Base-by-base conservation (phyloP, 2,329 filamentous ascomycete species). In the Fusarium cicatricum region DNA sequence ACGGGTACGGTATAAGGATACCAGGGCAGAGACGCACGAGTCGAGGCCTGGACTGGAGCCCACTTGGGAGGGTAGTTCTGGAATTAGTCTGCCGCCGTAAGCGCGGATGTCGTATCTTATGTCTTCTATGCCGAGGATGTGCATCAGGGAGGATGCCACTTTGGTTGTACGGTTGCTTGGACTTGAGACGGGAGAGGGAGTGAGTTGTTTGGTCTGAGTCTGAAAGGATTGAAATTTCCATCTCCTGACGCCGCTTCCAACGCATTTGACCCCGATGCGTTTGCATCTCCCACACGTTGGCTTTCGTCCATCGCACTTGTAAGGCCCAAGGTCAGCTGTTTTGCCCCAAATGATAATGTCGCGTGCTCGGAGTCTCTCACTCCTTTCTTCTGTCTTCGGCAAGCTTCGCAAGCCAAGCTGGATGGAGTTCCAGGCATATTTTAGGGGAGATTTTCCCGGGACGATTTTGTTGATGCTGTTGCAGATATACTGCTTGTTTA, bases 41-140 rank as follows among this genome's bases (percentile, higher is more conserved):
- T 68, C 65, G 1, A 68, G 50, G 5, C 50, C 48, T 2, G 53
- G 23, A 9, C 33, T 64, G 11, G 38, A 53, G 1, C 65, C 65
- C 2, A 68, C 31, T 0, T 62, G 65, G 0, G 53, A 36, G 1
- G 63, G 61, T 0, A 68, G 46, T 4, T 68, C 65, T 1, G 56
- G 37, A 0, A 68, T 39, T 11, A 65, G 34, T 38, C 46, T 56
- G 1, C 61, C 63, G 0, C 65, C 65, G 4, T 64, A 64, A 0
- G 59, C 43, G 1, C 65, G 63, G 2, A 68, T 53, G 14, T 68
- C 58, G 8, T 60, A 68, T 15, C 65, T 52, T 14, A 56, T 42
- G 37, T 68, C 65, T 4, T 68, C 53, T 0, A 60, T 57, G 5
- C 50, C 59, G 1, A 68, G 61, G 14, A 65, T 54, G 11, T 58